Conservation (phyloP, 352 stramenopile genomes). For the Pythium myriotylum region DNA sequence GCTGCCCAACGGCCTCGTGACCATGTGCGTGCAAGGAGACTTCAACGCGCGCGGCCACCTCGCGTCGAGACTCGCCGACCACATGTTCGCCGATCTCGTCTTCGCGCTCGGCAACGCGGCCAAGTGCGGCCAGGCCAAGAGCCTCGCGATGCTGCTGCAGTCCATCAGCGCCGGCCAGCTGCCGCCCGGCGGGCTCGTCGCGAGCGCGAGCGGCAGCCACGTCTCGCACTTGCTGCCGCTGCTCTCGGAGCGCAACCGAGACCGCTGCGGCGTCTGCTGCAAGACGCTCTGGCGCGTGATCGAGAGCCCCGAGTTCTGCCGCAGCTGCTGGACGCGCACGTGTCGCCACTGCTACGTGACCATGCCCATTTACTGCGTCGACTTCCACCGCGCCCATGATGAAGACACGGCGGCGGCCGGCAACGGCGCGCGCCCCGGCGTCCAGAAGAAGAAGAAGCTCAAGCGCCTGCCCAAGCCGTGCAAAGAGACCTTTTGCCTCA, state of each 20-base stretch:
- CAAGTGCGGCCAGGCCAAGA: slow-evolving; percentile 75
- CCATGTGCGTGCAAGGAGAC: slow-evolving; percentile 69
- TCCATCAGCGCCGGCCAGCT: slow-evolving; percentile 30
- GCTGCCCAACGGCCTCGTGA: slow-evolving; percentile 56
- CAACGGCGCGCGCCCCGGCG: not conserved
- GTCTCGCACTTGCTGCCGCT: slow-evolving; percentile 25
- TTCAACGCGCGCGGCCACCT: slow-evolving; percentile 66
- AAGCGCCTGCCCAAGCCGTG: slow-evolving; percentile 37
- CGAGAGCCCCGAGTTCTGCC: slow-evolving; percentile 46
- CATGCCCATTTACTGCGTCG: slow-evolving; percentile 76
- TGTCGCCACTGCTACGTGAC: slow-evolving; percentile 68
- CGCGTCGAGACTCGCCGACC: slow-evolving; percentile 51
- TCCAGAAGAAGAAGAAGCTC: slow-evolving; percentile 4
- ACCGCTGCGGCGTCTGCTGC: slow-evolving; percentile 58
- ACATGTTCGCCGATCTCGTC: slow-evolving; percentile 59
- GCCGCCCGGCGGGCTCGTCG: slow-evolving; percentile 12
- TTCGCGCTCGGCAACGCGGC: slow-evolving; percentile 64
- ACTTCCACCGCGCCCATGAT: slow-evolving; percentile 48
- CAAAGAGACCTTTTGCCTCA: slow-evolving; percentile 76
- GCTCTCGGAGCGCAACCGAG: slow-evolving; percentile 24
- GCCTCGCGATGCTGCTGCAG: slow-evolving; percentile 60
- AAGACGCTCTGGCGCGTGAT: slow-evolving; percentile 71
- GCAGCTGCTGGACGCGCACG: slow-evolving; percentile 66
- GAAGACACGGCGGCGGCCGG: slow-evolving; percentile 6
- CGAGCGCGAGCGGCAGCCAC: slow-evolving; percentile 15